Evolutionary conservation across 2,329 filamentous ascomycete species (phyloP), one percentile per base, ranked within the genome.

Genomic region (Penicillium sp.): DNA sequence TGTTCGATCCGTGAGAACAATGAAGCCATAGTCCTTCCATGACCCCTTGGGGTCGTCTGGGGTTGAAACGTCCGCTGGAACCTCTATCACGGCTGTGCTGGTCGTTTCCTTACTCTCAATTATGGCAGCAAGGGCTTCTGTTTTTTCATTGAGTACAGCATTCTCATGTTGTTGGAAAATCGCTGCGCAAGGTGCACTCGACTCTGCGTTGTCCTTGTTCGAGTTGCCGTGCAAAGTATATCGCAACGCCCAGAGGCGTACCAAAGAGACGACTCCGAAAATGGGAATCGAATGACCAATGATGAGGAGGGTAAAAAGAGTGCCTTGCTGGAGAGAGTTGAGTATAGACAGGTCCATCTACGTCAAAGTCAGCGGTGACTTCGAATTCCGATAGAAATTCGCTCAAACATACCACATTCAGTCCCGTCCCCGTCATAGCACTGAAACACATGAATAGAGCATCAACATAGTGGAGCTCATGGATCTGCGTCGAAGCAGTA

Each of bases 241-340:
- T 4, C 45, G 47, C 8, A 54, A 26, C 24, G 9, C 6, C 33
- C 43, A 48, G n/a, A 46, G 41, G 12, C 51, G 51, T 18, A 42
- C 24, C 2, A 53, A 50, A 15, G 46, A 46, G n/a, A 50, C 36
- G 41, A 51, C 23, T 13, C 44, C 45, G 8, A 50, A 85, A 1
- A 89, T 83, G 64, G 85, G 84, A 18, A 89, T 82, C 10, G 83
- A 77, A 50, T 84, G 84, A 1, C 87, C 87, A 5, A 86, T 65
- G 41, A 88, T 74, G 54, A 89, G 85, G 36, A 88, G 74, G 4
- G 84, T 55, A 62, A 85, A 87, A 8, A 89, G 75, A 34, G 86
- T 72, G 29, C 81, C 70, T 67, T 90, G 87, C 67, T 90, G 87
- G 63, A 84, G 85, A 0, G 81, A 84, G 33, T 83, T 88, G 63